phyloP scores from a whole-genome alignment of 2,329 filamentous ascomycete species.

The Verticillium klebahnii region DNA sequence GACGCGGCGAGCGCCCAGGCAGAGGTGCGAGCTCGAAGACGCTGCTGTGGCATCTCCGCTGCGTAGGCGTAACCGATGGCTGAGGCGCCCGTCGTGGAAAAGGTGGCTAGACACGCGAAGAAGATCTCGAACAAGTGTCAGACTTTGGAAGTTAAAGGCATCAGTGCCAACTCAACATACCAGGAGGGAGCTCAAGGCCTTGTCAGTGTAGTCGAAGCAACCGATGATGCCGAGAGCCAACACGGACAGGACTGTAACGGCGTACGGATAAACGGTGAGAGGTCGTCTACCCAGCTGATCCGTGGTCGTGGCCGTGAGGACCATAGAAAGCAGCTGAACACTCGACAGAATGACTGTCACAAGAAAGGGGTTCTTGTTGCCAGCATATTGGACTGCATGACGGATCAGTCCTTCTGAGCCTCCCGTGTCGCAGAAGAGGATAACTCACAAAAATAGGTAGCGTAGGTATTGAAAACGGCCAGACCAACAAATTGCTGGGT shows the following conservation, averaged over 20 bases:
- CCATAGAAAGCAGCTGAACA: slow-evolving; percentile 35
- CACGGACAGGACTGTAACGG: slow-evolving; percentile 28
- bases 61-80: slow-evolving; percentile 38
- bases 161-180: slow-evolving; percentile 16
- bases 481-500: slow-evolving; percentile 33
- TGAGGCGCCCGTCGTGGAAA: slow-evolving; percentile 34
- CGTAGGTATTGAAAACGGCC: slow-evolving; percentile 31
- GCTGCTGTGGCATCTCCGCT: slow-evolving; percentile 33
- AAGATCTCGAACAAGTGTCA: slow-evolving; percentile 24
- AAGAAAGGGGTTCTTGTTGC: slow-evolving; percentile 33
- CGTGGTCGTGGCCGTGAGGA: slow-evolving; percentile 27
- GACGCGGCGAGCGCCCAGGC: slow-evolving; percentile 30
- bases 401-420: background rate
- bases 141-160: background rate
- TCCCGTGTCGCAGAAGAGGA: background rate
- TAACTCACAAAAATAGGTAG: slow-evolving; percentile 30
- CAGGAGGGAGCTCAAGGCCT: slow-evolving; percentile 27
- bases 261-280: slow-evolving; percentile 33
- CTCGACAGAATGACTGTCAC: slow-evolving; percentile 35
- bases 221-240: slow-evolving; percentile 32
- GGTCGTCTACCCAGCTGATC: slow-evolving; percentile 30
- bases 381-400: slow-evolving; percentile 29
- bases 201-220: slow-evolving; percentile 30
- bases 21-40: slow-evolving; percentile 32
- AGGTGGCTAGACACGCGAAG: slow-evolving; percentile 35